These are phyloP conservation scores for Coemansia sp. DNA, from an alignment of 192 early-diverging fungal genomes.

Conservation along the genomic window DNA sequence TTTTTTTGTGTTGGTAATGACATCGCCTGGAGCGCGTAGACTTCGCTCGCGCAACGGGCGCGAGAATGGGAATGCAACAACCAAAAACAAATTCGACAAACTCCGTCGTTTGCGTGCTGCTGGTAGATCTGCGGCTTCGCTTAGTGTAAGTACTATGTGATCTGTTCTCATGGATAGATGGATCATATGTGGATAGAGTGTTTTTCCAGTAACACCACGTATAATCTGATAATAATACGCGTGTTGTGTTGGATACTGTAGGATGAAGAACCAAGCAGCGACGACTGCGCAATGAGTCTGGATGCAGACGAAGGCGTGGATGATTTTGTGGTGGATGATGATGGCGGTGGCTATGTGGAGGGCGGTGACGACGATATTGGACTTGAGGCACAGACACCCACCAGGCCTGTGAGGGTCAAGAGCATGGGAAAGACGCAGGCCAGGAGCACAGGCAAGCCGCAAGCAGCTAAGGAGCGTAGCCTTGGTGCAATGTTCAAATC, in stretches of 20 bases:
- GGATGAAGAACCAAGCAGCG: slow-evolving; percentile 11
- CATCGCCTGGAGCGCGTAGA: slow-evolving; percentile 23
- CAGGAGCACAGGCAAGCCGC: neutral
- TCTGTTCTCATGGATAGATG: neutral
- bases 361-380: slow-evolving; percentile 33
- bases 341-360: slow-evolving; percentile 41
- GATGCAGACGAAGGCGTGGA: slow-evolving; percentile 26
- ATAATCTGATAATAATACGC: neutral
- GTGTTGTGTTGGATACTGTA: neutral
- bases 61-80: slow-evolving; percentile 3
- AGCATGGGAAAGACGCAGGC: neutral
- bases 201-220: neutral
- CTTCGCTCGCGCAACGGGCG: slow-evolving; percentile 27
- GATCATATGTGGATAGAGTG: neutral
- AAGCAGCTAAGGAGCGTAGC: slow-evolving; percentile 7
- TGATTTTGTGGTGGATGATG: slow-evolving; percentile 54
- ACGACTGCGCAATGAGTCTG: slow-evolving; percentile 23
- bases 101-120: slow-evolving; percentile 46
- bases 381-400: slow-evolving; percentile 6
- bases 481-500: slow-evolving; percentile 43
- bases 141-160: slow-evolving; percentile 8
- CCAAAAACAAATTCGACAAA: slow-evolving; percentile 33
- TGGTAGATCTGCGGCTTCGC: slow-evolving; percentile 29
- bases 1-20: slow-evolving; percentile 13
- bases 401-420: neutral